phyloP scores from a whole-genome alignment of 257 asterid genomes.

The Ophiorrhiza pumila region DNA sequence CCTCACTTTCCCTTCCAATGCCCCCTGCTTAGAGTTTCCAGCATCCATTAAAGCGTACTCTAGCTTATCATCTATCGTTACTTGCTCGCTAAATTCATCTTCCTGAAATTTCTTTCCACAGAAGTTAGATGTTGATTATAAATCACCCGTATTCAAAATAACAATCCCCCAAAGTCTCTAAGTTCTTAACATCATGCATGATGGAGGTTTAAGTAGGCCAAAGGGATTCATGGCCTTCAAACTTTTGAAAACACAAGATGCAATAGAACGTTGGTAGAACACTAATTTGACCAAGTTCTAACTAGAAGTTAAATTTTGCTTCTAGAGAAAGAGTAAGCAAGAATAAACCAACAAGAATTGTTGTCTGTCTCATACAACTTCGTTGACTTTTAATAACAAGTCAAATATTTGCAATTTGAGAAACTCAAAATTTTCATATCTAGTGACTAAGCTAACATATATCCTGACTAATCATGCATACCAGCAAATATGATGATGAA shows the following conservation, averaged over 20 bases:
- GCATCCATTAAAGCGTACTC: slow-evolving; percentile 44
- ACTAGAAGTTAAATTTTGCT: neutral
- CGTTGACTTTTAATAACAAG: neutral
- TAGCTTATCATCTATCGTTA: slow-evolving; percentile 31
- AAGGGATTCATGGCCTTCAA: neutral
- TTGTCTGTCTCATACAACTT: neutral
- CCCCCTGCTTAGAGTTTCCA: slow-evolving; percentile 39
- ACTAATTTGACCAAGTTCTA: neutral
- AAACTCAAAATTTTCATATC: neutral
- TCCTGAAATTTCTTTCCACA: slow-evolving; percentile 43
- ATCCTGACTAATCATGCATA: slow-evolving; percentile 33
- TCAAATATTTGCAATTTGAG: neutral
- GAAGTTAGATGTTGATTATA: slow-evolving; percentile 23
- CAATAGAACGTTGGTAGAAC: neutral
- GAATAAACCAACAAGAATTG: neutral
- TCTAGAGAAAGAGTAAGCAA: neutral
- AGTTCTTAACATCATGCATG: neutral
- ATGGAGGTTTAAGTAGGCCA: neutral
- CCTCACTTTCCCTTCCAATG: slow-evolving; percentile 46
- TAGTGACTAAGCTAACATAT: slow-evolving; percentile 14
- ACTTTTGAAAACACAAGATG: neutral
- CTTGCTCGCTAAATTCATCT: slow-evolving; percentile 26
- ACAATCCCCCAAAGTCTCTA: neutral
- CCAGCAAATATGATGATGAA: slow-evolving; percentile 46
- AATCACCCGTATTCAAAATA: neutral